phyloP scores from a whole-genome alignment of 768 basidiomycete species.

The Pulveroboletus sp. region DNA sequence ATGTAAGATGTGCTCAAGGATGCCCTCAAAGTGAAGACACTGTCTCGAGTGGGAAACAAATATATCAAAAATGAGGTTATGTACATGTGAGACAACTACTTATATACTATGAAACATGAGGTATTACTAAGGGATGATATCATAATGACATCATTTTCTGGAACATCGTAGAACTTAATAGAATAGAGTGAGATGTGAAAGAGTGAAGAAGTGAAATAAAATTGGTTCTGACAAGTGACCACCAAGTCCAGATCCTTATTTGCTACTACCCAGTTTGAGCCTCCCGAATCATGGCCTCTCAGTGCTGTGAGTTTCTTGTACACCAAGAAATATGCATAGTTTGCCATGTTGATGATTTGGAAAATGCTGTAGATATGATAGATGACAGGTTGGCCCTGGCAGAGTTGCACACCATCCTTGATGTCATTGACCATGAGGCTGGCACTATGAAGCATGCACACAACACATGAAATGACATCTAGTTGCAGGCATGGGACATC shows the following conservation, averaged over 20 bases:
- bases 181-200: no score
- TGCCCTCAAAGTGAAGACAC: no score
- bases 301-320: conserved; percentile 63
- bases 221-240: no score
- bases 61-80: no score
- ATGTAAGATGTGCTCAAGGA: no score
- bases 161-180: no score
- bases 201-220: no score
- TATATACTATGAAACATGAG: no score
- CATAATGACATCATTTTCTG: no score
- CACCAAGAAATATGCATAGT: conserved; percentile 95
- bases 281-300: conserved; percentile 5
- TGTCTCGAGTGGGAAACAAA: no score
- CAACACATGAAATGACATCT: conserved; percentile 68
- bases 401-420: conserved; percentile 83
- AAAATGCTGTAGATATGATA: conserved; percentile 97
- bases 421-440: conserved; percentile 96
- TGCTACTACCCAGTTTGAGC: conserved; percentile 40
- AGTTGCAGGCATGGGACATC: conserved; percentile 72
- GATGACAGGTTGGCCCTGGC: conserved; percentile 81
- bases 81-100: no score
- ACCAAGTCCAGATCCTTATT: conserved; percentile 66
- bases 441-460: conserved; percentile 93
- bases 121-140: no score
- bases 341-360: conserved; percentile 95